Conservation (phyloP, 2,329 filamentous ascomycete species). For the Cladosporium halotolerans region DNA sequence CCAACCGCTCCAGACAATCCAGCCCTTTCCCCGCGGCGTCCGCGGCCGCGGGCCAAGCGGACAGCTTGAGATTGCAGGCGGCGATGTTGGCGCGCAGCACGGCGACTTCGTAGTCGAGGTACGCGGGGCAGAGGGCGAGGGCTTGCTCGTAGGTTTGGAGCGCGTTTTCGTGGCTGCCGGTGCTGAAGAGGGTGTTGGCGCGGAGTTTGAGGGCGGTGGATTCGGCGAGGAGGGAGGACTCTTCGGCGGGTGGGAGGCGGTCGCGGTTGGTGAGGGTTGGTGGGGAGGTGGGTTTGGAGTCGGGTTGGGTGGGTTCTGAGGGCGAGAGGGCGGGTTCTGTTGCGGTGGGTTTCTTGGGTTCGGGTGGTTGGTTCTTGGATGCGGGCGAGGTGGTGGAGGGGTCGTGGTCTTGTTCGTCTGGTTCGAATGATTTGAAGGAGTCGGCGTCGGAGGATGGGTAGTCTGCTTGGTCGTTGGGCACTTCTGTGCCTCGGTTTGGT, state of each 20-base stretch:
- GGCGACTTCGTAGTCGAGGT: constrained; percentile 81
- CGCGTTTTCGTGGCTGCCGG: constrained; percentile 66
- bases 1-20: constrained; percentile 61
- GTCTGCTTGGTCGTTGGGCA: neutral
- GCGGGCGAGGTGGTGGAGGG: constrained; percentile 10
- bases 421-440: constrained; percentile 26
- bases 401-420: constrained; percentile 15
- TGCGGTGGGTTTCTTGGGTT: neutral
- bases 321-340: neutral
- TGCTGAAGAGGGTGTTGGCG: constrained; percentile 74
- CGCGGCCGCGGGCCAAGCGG: constrained; percentile 78
- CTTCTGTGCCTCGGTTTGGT: neutral
- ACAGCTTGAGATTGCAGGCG: constrained; percentile 78
- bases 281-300: neutral
- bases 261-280: constrained; percentile 10
- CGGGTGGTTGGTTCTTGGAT: neutral
- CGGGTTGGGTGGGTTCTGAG: neutral
- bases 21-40: constrained; percentile 67
- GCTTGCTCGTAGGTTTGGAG: constrained; percentile 79
- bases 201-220: constrained; percentile 66
- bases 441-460: constrained; percentile 18
- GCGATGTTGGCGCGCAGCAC: constrained; percentile 84
- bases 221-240: constrained; percentile 57
- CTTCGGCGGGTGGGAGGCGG: constrained; percentile 39
- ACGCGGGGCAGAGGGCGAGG: constrained; percentile 69